These are phyloP conservation scores for Blastomyces percursus DNA, from an alignment of 2,329 filamentous ascomycete genomes.

Conservation along the genomic window DNA sequence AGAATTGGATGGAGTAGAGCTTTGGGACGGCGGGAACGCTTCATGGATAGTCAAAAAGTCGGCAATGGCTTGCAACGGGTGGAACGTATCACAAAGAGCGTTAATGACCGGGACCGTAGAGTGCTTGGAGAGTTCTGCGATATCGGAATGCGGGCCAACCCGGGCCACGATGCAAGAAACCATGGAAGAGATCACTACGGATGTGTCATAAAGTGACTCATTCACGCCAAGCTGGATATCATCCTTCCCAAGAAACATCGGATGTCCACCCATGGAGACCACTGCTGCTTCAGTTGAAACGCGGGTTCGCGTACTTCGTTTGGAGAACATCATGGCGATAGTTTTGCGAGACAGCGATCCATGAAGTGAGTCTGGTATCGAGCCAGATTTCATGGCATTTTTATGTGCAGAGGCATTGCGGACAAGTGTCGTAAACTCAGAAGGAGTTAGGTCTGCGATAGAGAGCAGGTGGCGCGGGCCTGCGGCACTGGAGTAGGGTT, in stretches of 20 bases:
- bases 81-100: constrained; percentile 78
- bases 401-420: constrained; percentile 73
- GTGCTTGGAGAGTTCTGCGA: constrained; percentile 57
- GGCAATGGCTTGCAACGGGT: constrained; percentile 87
- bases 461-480: constrained; percentile 76
- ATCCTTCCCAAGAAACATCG: constrained; percentile 92
- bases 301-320: constrained; percentile 84
- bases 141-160: constrained; percentile 65
- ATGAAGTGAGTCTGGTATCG: constrained; percentile 48
- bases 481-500: constrained; percentile 22
- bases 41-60: constrained; percentile 89
- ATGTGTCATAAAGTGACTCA: constrained; percentile 87
- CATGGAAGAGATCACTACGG: constrained; percentile 89
- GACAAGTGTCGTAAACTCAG: constrained; percentile 71
- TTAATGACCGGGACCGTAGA: constrained; percentile 76
- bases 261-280: constrained; percentile 75
- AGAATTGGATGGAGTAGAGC: constrained; percentile 18
- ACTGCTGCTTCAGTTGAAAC: constrained; percentile 90
- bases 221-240: constrained; percentile 95
- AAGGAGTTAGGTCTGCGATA: constrained; percentile 70
- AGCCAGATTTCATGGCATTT: constrained; percentile 59
- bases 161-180: constrained; percentile 72
- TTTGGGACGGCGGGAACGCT: constrained; percentile 46
- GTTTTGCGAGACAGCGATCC: constrained; percentile 61
- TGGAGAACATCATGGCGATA: constrained; percentile 93